These are phyloP conservation scores for Neonectria ditissima DNA, from an alignment of 2,329 filamentous ascomycete genomes.

Conservation along the genomic window DNA sequence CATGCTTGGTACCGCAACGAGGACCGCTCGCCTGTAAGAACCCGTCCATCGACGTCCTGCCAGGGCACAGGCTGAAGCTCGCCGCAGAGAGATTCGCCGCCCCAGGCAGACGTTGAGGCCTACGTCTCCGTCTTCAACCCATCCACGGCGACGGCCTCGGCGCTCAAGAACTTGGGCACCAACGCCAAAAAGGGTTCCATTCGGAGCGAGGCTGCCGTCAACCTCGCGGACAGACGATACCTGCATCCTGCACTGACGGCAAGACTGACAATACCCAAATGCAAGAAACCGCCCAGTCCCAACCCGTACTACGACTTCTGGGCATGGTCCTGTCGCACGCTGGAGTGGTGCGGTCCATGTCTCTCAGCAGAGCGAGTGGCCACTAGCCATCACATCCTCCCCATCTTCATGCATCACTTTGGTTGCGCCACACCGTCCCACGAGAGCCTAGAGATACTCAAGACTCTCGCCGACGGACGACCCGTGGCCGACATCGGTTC, in stretches of 20 bases:
- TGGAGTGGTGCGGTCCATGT: constrained; percentile 75
- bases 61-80: constrained; percentile 26
- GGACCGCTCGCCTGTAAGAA: constrained; percentile 50
- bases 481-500: constrained; percentile 74
- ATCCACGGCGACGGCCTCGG: constrained; percentile 68
- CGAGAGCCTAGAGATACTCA: constrained; percentile 72
- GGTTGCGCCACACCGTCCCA: constrained; percentile 78
- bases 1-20: constrained; percentile 62
- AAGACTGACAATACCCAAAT: constrained; percentile 58
- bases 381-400: constrained; percentile 75
- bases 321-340: constrained; percentile 70
- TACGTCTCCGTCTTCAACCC: constrained; percentile 77
- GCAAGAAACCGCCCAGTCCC: constrained; percentile 56
- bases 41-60: constrained; percentile 5
- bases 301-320: constrained; percentile 79
- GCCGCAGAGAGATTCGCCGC: constrained; percentile 59
- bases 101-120: constrained; percentile 69
- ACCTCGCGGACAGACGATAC: constrained; percentile 66
- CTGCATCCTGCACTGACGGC: constrained; percentile 58
- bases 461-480: constrained; percentile 64
- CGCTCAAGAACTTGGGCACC: constrained; percentile 71
- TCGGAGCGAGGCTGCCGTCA: constrained; percentile 65
- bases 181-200: constrained; percentile 75
- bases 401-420: constrained; percentile 83
- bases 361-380: constrained; percentile 62